A percentile compares a stretch with the other conserved stretches of the same genome.
Conservation (phyloP, 371 early-diverging fungal genomes). For the Agmasoma carcini region DNA sequence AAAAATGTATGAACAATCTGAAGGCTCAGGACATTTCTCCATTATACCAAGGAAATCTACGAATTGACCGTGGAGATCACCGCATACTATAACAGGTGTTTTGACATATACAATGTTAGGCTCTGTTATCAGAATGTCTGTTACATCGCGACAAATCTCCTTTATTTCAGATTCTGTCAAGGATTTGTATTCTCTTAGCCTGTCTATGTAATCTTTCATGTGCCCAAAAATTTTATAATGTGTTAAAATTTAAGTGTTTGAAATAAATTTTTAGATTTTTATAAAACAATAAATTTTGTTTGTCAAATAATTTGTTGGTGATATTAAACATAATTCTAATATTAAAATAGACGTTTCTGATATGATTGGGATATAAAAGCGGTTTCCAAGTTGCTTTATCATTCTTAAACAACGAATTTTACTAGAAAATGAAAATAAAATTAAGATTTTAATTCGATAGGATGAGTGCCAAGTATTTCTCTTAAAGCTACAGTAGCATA, state of each 20-base stretch:
- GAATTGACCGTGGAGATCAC: constrained; percentile 96
- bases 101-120: constrained; percentile 42
- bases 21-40: constrained; percentile 79
- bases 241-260: too few relatives aligned
- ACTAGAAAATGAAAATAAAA: too few relatives aligned
- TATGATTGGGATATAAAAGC: too few relatives aligned
- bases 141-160: constrained; percentile 36
- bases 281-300: too few relatives aligned
- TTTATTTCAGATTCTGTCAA: constrained; percentile 65
- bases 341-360: too few relatives aligned
- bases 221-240: too few relatives aligned
- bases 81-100: constrained; percentile 58
- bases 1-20: constrained; percentile 45
- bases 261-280: too few relatives aligned
- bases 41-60: constrained; percentile 90
- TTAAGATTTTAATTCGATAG: too few relatives aligned
- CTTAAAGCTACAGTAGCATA: constrained; percentile 91
- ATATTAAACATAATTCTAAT: too few relatives aligned
- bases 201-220: constrained; percentile 9
- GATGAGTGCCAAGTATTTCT: constrained; percentile 65
- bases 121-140: constrained; percentile 46
- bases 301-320: too few relatives aligned
- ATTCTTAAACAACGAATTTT: too few relatives aligned
- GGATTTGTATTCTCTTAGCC: constrained; percentile 6
- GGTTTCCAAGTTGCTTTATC: too few relatives aligned